A percentile compares a stretch with the other conserved stretches of the same genome.
Conservation (phyloP, 257 asterid species). For the Eustoma russellianum region DNA sequence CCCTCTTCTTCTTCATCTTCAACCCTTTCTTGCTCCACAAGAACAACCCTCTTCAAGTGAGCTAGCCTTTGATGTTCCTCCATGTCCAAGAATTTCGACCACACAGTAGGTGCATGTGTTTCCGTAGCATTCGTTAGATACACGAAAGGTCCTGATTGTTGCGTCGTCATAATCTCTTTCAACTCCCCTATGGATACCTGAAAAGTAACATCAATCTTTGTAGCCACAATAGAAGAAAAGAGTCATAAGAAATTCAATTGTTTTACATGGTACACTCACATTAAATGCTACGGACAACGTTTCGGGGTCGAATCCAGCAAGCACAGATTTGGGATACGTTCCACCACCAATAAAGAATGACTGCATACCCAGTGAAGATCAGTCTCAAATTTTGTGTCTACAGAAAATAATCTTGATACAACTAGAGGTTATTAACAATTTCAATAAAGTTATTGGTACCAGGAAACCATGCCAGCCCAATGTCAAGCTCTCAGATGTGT, state of each 20-base stretch:
- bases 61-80: conserved; percentile 26
- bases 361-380: conserved; percentile 19
- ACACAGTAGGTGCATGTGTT: conserved; percentile 31
- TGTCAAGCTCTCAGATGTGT: conserved; percentile 42
- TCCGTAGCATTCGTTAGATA: conserved; percentile 14
- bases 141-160: conserved; percentile 49
- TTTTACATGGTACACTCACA: conserved; percentile 28
- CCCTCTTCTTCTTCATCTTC: conserved; percentile 14
- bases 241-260: too few relatives aligned
- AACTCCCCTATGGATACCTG: conserved; percentile 52
- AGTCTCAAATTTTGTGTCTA: background rate
- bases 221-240: background rate
- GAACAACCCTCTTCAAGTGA: conserved; percentile 40
- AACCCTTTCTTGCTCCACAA: conserved; percentile 9
- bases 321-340: conserved; percentile 54
- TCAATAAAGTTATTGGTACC: conserved; percentile 18
- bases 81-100: conserved; percentile 49
- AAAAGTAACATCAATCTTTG: background rate
- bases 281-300: conserved; percentile 69
- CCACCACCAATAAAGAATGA: conserved; percentile 87
- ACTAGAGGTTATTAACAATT: background rate
- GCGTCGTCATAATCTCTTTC: conserved; percentile 31
- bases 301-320: conserved; percentile 60
- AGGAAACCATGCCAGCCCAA: conserved; percentile 39
- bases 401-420: background rate